Base-by-base conservation (phyloP, 306 rosid species). In the Pueraria montana region DNA sequence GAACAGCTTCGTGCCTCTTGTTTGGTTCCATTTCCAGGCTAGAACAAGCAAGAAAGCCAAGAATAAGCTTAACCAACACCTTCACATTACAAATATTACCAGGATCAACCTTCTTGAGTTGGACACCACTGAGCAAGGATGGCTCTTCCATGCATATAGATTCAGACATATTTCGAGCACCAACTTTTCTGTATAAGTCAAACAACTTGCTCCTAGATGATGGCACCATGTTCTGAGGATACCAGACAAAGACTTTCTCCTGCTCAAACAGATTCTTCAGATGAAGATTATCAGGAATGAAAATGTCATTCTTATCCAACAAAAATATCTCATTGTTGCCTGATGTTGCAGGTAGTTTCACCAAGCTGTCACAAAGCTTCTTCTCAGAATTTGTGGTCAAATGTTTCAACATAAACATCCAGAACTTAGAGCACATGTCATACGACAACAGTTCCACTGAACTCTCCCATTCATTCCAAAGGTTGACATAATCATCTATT, bases 391-490 rank as follows among this genome's bases (percentile, higher is more conserved):
- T 86, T n/a, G 18, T 6, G 52, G 30, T 38, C 64, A 83, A 84
- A 73, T 89, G 88, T 38, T 68, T 83, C n/a, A 73, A 72, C 21
- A 92, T 69, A 71, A 84, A 88, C 4, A 5, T 72, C 97, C 98
- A 94, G 77, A 94, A 94, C 82, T 83, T 94, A 40, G 67, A 84
- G 75, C 97, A 94, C n/a, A 84, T 75, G n/a, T 76, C 90, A 56
- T 53, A 42, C 1, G 92, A 84, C 79, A 92, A 2, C 27, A 11
- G 34, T 11, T 72, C 69, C 27, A 26, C 66, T 26, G 87, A 85
- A 69, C 70, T 80, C 88, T 88, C 98, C 97, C 98, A 94, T 6
- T 30, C 80, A 84, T 86, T 86, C 98, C 98, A 92, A 4, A 92
- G 91, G 30, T 76, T 68, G 27, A 82, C 73, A 81, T 90, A 94